Evolutionary conservation across 306 rosid species (phyloP).

Genomic region (Neltuma alba): DNA sequence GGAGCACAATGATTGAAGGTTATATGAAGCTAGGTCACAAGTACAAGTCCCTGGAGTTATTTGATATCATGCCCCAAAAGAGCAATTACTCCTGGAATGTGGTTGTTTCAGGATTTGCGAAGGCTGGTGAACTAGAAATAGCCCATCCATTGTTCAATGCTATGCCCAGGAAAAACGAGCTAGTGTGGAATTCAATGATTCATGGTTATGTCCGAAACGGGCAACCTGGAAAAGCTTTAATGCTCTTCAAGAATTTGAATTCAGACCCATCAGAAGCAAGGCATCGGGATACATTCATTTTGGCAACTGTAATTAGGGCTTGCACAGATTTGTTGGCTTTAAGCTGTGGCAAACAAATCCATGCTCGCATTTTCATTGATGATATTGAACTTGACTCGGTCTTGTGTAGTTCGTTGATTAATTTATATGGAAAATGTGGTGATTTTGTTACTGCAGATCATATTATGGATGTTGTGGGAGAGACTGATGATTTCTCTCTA

Average conservation of each 20-base stretch:
- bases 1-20: conserved; percentile 65
- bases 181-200: conserved; percentile 74
- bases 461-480: conserved; percentile 49
- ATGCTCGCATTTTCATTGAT: conserved; percentile 63
- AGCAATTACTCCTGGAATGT: conserved; percentile 64
- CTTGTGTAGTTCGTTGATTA: conserved; percentile 62
- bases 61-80: conserved; percentile 60
- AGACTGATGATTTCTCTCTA: conserved; percentile 74
- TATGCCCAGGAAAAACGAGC: conserved; percentile 61
- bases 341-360: conserved; percentile 77
- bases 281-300: conserved; percentile 19
- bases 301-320: conserved; percentile 63
- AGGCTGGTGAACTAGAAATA: conserved; percentile 49
- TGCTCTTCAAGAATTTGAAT: conserved; percentile 63
- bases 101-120: conserved; percentile 59
- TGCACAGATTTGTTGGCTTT: conserved; percentile 65
- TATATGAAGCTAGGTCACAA: conserved; percentile 55
- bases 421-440: conserved; percentile 74
- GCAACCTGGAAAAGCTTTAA: conserved; percentile 50
- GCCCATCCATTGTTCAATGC: conserved; percentile 42
- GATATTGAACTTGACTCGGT: conserved; percentile 58
- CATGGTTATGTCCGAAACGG: conserved; percentile 66
- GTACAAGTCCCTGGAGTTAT: conserved; percentile 52
- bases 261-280: conserved; percentile 38
- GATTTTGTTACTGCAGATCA: conserved; percentile 66